Conservation (phyloP, 2,329 filamentous ascomycete genomes). For the Didymella lethalis region DNA sequence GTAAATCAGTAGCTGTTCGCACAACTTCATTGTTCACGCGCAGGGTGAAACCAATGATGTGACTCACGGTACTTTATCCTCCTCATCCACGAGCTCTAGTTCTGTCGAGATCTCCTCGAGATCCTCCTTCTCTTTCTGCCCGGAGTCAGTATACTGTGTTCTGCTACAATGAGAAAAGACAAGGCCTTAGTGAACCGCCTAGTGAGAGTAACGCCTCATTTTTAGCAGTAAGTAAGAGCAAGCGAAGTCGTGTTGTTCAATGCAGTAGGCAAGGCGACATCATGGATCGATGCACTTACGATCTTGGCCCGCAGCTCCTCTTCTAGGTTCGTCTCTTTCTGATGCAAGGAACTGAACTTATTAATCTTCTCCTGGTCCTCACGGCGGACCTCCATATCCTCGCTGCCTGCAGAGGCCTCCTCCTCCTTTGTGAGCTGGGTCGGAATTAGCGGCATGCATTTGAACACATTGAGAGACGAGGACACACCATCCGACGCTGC, state of each 20-base stretch:
- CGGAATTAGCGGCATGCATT: slow-evolving; percentile 25
- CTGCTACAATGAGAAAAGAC: background rate
- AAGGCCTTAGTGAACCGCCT: background rate
- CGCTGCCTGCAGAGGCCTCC: slow-evolving; percentile 67
- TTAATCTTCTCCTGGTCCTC: slow-evolving; percentile 99
- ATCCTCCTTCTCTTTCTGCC: slow-evolving; percentile 96
- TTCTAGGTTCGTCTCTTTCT: slow-evolving; percentile 79
- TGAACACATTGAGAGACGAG: background rate
- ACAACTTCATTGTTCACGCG: no score
- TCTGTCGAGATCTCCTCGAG: slow-evolving; percentile 91
- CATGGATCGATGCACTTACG: slow-evolving; percentile 59
- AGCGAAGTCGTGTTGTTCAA: background rate
- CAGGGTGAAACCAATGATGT: background rate
- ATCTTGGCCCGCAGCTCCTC: slow-evolving; percentile 82
- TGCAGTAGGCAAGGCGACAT: background rate
- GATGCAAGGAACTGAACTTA: slow-evolving; percentile 92
- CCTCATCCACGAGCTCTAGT: slow-evolving; percentile 93
- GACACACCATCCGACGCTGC: slow-evolving; percentile 57
- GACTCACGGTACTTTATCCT: slow-evolving; percentile 86
- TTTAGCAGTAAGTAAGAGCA: background rate
- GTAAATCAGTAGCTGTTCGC: background rate
- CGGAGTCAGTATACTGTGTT: background rate
- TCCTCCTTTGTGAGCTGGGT: slow-evolving; percentile 89
- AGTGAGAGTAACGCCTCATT: background rate
- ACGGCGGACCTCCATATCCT: slow-evolving; percentile 91